phyloP scores from a whole-genome alignment of 2,329 filamentous ascomycete species.

The Epicoccum sorghinum region DNA sequence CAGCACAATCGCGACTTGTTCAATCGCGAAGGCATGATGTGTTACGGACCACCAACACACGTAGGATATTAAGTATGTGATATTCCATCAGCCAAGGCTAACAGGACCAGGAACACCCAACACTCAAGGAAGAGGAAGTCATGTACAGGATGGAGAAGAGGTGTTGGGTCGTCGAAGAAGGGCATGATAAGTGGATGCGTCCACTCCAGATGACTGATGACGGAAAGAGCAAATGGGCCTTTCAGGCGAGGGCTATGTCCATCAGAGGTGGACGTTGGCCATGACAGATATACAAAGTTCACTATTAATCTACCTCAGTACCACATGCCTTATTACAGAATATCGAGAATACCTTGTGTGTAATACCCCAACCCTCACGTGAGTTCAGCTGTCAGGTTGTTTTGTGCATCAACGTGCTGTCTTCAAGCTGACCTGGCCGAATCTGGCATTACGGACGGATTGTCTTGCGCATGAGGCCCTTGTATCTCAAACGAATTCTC shows the following conservation, averaged over 20 bases:
- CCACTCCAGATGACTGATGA: not conserved
- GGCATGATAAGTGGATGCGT: conserved; percentile 13
- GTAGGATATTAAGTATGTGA: not conserved
- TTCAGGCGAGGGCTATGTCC: not conserved
- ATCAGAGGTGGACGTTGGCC: not conserved
- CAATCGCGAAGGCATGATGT: conserved; percentile 7
- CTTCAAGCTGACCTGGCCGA: too few relatives aligned
- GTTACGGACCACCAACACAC: conserved; percentile 2
- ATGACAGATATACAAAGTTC: not conserved
- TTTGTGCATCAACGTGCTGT: too few relatives aligned
- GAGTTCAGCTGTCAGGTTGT: too few relatives aligned
- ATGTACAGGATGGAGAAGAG: conserved; percentile 7
- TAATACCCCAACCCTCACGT: too few relatives aligned
- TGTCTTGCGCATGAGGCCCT: too few relatives aligned
- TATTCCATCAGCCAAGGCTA: not conserved
- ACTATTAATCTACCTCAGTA: too few relatives aligned
- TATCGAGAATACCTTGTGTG: too few relatives aligned
- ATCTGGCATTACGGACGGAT: too few relatives aligned
- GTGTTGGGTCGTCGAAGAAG: conserved; percentile 4
- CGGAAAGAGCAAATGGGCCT: not conserved
- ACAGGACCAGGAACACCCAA: not conserved
- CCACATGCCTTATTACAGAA: too few relatives aligned
- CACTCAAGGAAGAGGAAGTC: conserved; percentile 1
- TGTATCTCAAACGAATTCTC: too few relatives aligned
- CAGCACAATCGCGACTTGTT: conserved; percentile 10